Conservation (phyloP, 495 filamentous ascomycete genomes). For the Xylaria intraflava region DNA sequence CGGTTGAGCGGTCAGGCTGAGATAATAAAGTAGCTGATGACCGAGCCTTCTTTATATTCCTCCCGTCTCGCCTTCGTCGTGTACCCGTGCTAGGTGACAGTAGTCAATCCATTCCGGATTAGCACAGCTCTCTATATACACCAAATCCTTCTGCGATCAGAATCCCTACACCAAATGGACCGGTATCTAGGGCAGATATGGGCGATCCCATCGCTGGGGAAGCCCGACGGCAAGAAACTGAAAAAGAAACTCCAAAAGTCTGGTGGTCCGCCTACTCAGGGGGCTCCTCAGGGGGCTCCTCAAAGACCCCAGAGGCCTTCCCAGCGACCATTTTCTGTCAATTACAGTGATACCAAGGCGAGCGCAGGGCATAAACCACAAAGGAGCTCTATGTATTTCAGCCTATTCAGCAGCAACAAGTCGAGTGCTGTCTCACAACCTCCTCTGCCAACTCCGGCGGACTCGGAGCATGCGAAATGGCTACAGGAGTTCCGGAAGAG, state of each 20-base stretch:
- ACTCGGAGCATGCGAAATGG: slow-evolving; percentile 31
- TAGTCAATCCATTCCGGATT: background rate
- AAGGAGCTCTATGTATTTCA: slow-evolving; percentile 15
- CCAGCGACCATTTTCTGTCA: slow-evolving; percentile 13
- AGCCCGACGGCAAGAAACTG: slow-evolving; percentile 24
- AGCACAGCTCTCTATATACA: background rate
- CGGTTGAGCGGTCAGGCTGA: slow-evolving; percentile 1
- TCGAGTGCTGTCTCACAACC: slow-evolving; percentile 16
- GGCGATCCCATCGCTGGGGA: background rate
- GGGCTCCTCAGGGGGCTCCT: too few species aligned
- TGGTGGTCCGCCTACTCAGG: too few species aligned
- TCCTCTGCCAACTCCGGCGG: slow-evolving; percentile 14
- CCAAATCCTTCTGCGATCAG: background rate
- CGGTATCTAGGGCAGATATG: slow-evolving; percentile 6
- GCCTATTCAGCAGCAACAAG: slow-evolving; percentile 15
- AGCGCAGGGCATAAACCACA: slow-evolving; percentile 6
- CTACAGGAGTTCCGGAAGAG: slow-evolving; percentile 28
- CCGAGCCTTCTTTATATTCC: background rate
- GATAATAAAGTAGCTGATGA: slow-evolving; percentile 1
- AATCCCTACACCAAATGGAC: background rate
- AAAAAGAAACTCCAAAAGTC: slow-evolving; percentile 39
- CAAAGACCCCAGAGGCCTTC: slow-evolving; percentile 19
- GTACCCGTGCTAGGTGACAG: background rate
- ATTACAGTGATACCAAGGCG: slow-evolving; percentile 20
- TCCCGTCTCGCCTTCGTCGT: background rate